Percentiles rank a stretch among this genome's conserved stretches.
Evolutionary conservation across 1,284 basidiomycete species (phyloP).

Genomic region (Tylopilus sp.): DNA sequence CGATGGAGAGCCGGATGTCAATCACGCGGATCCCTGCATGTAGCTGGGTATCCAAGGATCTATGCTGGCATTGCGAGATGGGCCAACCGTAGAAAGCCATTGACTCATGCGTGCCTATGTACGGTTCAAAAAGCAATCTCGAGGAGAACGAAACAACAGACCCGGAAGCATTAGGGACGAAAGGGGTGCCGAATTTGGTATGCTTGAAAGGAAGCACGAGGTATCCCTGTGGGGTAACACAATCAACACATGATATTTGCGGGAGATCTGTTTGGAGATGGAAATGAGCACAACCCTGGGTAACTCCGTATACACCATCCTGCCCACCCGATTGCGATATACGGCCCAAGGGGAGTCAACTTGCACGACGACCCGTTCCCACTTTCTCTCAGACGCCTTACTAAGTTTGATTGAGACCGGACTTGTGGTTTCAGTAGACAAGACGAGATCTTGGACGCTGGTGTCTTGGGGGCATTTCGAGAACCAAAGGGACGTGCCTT

Average conservation of each 20-base stretch:
- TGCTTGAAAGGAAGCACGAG: constrained; percentile 56
- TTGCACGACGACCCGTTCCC: constrained; percentile 41
- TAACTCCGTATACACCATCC: neutral
- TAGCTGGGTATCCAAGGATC: constrained; percentile 54
- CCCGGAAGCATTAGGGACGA: constrained; percentile 74
- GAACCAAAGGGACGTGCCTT: constrained; percentile 14
- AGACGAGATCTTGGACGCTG: constrained; percentile 14
- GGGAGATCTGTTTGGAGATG: constrained; percentile 33
- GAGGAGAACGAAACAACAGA: constrained; percentile 29
- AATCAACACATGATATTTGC: constrained; percentile 42
- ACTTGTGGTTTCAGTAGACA: constrained; percentile 8
- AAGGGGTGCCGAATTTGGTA: constrained; percentile 62
- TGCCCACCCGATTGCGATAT: constrained; percentile 48
- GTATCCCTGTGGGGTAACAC: constrained; percentile 55
- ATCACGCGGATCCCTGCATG: constrained; percentile 69
- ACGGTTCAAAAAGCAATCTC: neutral
- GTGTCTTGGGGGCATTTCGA: constrained; percentile 8
- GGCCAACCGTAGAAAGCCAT: constrained; percentile 80
- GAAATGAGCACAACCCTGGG: constrained; percentile 8
- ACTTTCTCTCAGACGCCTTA: constrained; percentile 34
- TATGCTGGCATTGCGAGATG: constrained; percentile 66
- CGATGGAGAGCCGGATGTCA: constrained; percentile 73
- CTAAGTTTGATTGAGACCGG: constrained; percentile 27
- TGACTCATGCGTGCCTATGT: constrained; percentile 66
- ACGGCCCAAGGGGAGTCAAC: constrained; percentile 52